Base-by-base conservation (phyloP, 805 yeast species). In the Saccharomycopsis fodiens region DNA sequence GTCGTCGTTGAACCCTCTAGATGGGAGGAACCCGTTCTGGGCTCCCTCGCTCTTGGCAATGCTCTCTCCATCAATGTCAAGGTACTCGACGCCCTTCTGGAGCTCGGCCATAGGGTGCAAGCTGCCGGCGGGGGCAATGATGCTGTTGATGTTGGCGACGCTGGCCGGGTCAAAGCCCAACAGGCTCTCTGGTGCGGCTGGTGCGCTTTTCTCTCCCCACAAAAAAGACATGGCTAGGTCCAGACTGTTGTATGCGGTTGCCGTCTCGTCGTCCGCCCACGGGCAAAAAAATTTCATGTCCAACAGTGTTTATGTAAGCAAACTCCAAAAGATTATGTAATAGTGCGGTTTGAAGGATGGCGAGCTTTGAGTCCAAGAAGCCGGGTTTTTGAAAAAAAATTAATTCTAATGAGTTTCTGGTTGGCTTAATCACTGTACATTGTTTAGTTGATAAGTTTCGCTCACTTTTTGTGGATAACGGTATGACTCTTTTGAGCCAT, bases 1-100 rank as follows among this genome's bases (percentile, higher is more conserved):
- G 68, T 93, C 97, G 64, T 93, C 98, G 13, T 88, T 76, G 95
- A 96, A 93, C 56, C 95, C 95, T 68, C 97, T 81, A n/a, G 95
- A 84, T 22, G 98, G 96, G 52, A 93, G 75, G 48, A 91, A 62
- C 48, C 96, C 95, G 19, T 48, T 51, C 59, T 85, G 87, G 1
- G 95, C 78, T 34, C 96, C 96, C 58, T 87, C 94, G 57, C 85
- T 64, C n/a, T 75, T 65, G 39, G 79, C 75, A 51, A 88, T 68
- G 52, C 78, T 72, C 54, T 88, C 96, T 51, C 82, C 89, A 57
- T 91, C 97, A 52, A 93, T 71, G 56, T 91, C 96, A 55, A 93
- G 67, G 61, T 80, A 91, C 63, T 93, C 97, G 42, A 93, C 76
- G 46, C 88, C 95, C 58, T 81, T 80, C 55, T 86, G 95, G 52